Conservation (phyloP, 805 yeast genomes). For the Sugiyamaella floridensis region DNA sequence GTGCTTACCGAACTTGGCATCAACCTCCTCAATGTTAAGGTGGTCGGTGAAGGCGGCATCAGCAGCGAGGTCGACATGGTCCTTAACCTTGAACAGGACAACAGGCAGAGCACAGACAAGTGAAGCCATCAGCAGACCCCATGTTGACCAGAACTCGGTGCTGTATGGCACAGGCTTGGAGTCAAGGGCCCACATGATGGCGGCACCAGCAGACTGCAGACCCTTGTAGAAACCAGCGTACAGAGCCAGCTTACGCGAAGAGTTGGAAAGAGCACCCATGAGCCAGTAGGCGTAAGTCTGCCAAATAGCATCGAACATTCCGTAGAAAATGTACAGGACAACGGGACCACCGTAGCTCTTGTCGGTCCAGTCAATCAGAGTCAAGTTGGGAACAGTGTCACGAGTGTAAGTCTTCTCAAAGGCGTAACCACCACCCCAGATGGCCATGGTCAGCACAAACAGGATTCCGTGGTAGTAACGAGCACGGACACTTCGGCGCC, state of each 20-base stretch:
- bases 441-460: constrained; percentile 37
- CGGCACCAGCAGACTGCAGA: constrained; percentile 58
- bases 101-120: constrained; percentile 45
- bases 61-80: constrained; percentile 34
- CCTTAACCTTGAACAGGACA: constrained; percentile 38
- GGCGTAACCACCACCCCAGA: constrained; percentile 56
- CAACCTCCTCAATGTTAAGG: constrained; percentile 13
- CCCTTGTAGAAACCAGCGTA: constrained; percentile 60
- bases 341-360: constrained; percentile 48
- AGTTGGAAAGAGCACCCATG: constrained; percentile 53
- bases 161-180: constrained; percentile 35
- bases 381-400: constrained; percentile 26
- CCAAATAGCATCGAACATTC: constrained; percentile 52
- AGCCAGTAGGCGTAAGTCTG: constrained; percentile 54
- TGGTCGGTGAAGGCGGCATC: constrained; percentile 20
- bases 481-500: constrained; percentile 42
- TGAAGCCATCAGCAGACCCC: constrained; percentile 47
- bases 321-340: constrained; percentile 58
- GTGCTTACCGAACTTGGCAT: constrained; percentile 5
- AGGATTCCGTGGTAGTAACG: constrained; percentile 36
- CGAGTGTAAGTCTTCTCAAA: constrained; percentile 41
- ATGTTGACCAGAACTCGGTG: constrained; percentile 41
- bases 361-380: constrained; percentile 41
- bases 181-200: constrained; percentile 53
- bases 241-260: constrained; percentile 47